Evolutionary conservation across 2,329 filamentous ascomycete species (phyloP), one percentile per base, ranked within the genome.

Genomic region (Verticillium albo-atrum): DNA sequence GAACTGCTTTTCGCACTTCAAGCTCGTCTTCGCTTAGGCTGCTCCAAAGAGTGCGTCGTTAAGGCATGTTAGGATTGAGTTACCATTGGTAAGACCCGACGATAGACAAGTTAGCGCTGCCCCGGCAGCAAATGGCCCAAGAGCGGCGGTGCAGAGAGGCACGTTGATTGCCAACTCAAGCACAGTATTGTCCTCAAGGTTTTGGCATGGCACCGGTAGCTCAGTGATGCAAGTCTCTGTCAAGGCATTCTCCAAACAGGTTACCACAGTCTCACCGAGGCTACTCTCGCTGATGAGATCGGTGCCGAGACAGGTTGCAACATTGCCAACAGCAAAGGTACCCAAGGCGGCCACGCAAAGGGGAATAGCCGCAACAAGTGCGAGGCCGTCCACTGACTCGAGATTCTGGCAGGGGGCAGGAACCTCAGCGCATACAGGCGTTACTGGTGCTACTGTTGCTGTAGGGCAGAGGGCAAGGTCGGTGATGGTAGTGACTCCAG

Each of bases 311-410:
- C 54, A 56, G 26, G 23, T 20, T 4, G 34, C 54, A 35, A 17
- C 25, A 17, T 56, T 56, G 7, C 54, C 54, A 23, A 56, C 34
- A 35, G 54, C 54, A 25, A 56, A 56, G 32, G 35, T n/a, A n/a
- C 54, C 35, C 30, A 56, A 35, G 15, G 54, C 54, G 32, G n/a
- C 15, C 10, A 26, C 26, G 27, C 35, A 50, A 10, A 35, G 28
- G 14, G 54, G 54, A 6, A 56, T 26, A 14, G 54, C 54, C 7
- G 54, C 28, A 15, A 56, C 26, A n/a, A 42, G 54, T 6, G 54
- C 54, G 3, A 56, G 34, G 4, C 54, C 54, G 20, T 23, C 17
- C 3, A 56, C 6, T 4, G 25, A 7, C 6, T 5, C 51, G 15
- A 53, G 27, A 6, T 53, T 28, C 51, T 53, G 51, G 51, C 51